Conservation (phyloP, 345 rosid genomes). For the Gossypium arboreum region DNA sequence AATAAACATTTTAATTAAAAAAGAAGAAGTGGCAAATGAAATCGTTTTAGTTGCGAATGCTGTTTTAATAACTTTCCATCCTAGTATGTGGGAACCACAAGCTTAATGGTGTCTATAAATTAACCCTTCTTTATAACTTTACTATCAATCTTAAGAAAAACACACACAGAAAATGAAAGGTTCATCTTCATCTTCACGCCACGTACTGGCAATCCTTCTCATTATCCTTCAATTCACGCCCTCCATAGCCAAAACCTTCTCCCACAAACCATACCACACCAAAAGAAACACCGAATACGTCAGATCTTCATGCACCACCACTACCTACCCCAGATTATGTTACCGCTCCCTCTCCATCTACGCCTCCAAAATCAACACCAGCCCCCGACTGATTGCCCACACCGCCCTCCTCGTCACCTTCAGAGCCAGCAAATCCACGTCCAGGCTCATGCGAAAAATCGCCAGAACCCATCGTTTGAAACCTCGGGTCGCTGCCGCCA, state of each 20-base stretch:
- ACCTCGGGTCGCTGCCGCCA: conserved; percentile 33
- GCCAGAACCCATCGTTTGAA: conserved; percentile 19
- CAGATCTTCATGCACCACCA: conserved; percentile 35
- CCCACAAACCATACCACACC: neutral
- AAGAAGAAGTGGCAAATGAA: too few relatives aligned
- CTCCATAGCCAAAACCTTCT: conserved; percentile 9
- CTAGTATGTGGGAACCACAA: conserved; percentile 1
- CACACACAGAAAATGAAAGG: neutral
- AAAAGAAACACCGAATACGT: conserved; percentile 32
- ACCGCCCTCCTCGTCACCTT: conserved; percentile 41
- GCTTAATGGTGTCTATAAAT: neutral
- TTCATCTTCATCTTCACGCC: neutral
- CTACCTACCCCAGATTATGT: conserved; percentile 39
- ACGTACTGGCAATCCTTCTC: neutral
- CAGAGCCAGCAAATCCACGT: conserved; percentile 19
- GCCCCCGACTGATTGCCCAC: conserved; percentile 29
- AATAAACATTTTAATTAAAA: too few relatives aligned
- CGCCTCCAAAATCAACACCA: conserved; percentile 34
- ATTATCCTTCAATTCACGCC: neutral
- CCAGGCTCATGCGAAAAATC: conserved; percentile 24
- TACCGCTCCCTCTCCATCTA: conserved; percentile 36
- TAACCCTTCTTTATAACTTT: neutral
- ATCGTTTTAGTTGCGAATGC: too few relatives aligned
- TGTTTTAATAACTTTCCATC: neutral
- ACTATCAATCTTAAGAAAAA: neutral